Percentiles rank a stretch among this genome's conserved stretches.
Evolutionary conservation across 1,139 yeast genomes (phyloP).

Genomic region (Pichia sp.): DNA sequence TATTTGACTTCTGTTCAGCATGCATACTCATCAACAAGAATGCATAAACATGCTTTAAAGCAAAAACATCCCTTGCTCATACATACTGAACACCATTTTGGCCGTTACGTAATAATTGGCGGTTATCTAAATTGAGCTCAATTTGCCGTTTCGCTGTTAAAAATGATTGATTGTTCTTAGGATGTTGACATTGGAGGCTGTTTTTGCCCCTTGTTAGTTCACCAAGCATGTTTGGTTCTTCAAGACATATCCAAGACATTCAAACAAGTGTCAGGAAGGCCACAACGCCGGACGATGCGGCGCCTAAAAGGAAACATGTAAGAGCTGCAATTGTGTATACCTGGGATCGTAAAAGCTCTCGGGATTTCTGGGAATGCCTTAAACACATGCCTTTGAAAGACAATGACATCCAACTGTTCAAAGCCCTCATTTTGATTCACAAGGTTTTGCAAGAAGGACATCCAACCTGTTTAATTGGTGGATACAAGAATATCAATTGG

Average conservation of each 20-base stretch:
- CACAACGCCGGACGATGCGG: constrained; percentile 75
- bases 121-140: too few relatives aligned
- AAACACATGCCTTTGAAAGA: constrained; percentile 74
- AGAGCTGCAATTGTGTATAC: constrained; percentile 90
- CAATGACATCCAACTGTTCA: constrained; percentile 79
- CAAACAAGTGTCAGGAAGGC: constrained; percentile 77
- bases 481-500: constrained; percentile 65
- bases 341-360: constrained; percentile 89
- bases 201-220: not conserved
- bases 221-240: constrained; percentile 11
- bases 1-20: too few relatives aligned
- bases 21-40: too few relatives aligned
- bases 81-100: too few relatives aligned
- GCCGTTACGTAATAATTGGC: too few relatives aligned
- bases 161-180: too few relatives aligned
- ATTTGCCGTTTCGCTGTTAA: too few relatives aligned
- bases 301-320: constrained; percentile 94
- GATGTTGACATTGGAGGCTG: too few relatives aligned
- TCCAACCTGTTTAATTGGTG: constrained; percentile 75
- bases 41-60: too few relatives aligned
- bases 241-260: constrained; percentile 36
- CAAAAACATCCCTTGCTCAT: too few relatives aligned
- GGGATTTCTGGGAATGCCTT: constrained; percentile 81
- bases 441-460: constrained; percentile 97
- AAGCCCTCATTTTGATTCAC: constrained; percentile 78